Base-by-base conservation (phyloP, 2,329 filamentous ascomycete species). In the Sclerotinia trifoliorum region DNA sequence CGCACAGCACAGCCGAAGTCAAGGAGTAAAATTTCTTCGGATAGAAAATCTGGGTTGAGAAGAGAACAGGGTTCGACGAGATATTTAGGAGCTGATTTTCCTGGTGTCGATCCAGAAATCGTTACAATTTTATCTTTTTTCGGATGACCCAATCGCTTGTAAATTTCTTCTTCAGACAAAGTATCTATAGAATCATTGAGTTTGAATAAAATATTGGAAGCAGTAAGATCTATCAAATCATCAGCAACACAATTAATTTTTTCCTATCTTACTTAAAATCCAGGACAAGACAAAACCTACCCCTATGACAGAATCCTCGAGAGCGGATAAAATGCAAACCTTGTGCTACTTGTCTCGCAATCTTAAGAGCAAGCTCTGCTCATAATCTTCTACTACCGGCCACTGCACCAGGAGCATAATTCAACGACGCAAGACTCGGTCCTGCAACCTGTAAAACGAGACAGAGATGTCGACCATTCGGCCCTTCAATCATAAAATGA, bases 401-500 rank as follows among this genome's bases (percentile, higher is more conserved):
- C 1, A 54, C 51, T 26, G 51, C 51, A 29, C 51, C 51, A 54
- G 51, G 6, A 8, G n/a, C 15, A n/a, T 54, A 54, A 39, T 67
- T 70, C 46, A 67, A 67, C 39, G 71, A 29, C 39, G 26, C 21
- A 29, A 57, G 39, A 29, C 54, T 61, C 48, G 44, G 44, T 6
- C 57, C 57, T n/a, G 44, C 57, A 24, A 71, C 68, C 21, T 71
- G 66, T 42, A 57, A 65, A 7, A 83, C 78, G 0, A 83, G 73
- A 71, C 81, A 84, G 21, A 75, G 70, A 70, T 84, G 81, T 3
- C 44, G 74, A 13, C 81, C 80, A 73, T 83, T 83, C 10, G 80
- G 80, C 10, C 81, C 80, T 3, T 73, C 46, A 29, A 73, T 70
- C 49, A 44, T 68, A 54, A 74, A 74, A n/a, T 71, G 64, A 66